Evolutionary conservation across 2,329 filamentous ascomycete species (phyloP).

Genomic region (Botrytis byssoidea): DNA sequence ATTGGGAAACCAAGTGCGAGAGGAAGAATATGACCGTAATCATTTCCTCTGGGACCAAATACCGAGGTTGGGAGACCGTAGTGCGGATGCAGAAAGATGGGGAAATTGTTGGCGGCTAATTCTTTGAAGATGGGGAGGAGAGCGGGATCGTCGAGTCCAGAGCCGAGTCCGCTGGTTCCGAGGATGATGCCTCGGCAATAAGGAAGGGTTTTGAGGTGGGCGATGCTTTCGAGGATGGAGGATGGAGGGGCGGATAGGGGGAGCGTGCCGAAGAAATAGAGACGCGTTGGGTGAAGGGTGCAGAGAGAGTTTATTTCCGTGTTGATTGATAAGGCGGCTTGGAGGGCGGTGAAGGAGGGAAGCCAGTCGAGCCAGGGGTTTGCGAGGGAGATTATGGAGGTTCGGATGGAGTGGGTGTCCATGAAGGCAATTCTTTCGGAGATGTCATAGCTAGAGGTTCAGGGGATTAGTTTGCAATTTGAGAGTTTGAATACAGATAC

Average conservation of each 20-base stretch:
- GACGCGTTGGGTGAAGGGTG: conserved; percentile 58
- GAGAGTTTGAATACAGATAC: no score
- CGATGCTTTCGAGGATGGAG: conserved; percentile 63
- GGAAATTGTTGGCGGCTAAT: conserved; percentile 60
- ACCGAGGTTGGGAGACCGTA: conserved; percentile 81
- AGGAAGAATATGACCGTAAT: conserved; percentile 85
- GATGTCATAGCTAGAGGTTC: conserved; percentile 52
- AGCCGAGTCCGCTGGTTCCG: conserved; percentile 77
- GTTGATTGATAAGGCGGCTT: conserved; percentile 69
- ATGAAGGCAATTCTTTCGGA: conserved; percentile 82
- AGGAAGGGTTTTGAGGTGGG: conserved; percentile 57
- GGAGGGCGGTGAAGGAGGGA: conserved; percentile 55
- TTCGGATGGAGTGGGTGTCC: conserved; percentile 76
- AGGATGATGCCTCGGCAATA: conserved; percentile 84
- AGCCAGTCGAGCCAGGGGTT: conserved; percentile 96
- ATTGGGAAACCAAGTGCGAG: conserved; percentile 85
- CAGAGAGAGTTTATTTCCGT: conserved; percentile 75
- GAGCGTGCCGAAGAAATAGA: conserved; percentile 82
- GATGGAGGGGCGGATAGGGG: conserved; percentile 68
- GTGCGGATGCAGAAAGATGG: conserved; percentile 87
- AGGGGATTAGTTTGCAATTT: not conserved
- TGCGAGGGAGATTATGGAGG: conserved; percentile 82
- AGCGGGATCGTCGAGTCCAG: conserved; percentile 73
- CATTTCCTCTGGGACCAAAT: conserved; percentile 68
- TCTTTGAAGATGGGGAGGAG: conserved; percentile 72